Evolutionary conservation across 768 basidiomycete genomes (phyloP).

Genomic region (Tulasnella sp.): DNA sequence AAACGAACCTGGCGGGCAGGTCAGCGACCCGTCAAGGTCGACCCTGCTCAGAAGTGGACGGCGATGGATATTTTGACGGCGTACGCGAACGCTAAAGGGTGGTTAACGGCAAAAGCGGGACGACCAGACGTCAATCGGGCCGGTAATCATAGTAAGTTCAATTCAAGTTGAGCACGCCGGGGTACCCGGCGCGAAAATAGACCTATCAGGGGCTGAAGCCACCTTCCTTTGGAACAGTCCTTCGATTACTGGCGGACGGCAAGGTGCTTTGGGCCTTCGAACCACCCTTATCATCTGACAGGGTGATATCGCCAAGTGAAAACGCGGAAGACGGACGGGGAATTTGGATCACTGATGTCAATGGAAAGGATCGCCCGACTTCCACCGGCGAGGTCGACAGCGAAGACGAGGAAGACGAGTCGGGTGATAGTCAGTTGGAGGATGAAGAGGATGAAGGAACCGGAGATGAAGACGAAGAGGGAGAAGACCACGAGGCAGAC

Average conservation of each 20-base stretch:
- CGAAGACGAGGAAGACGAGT: slow-evolving; percentile 36
- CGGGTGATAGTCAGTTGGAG: slow-evolving; percentile 44
- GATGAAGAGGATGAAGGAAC: slow-evolving; percentile 45
- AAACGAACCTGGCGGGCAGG: slow-evolving; percentile 81
- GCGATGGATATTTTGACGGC: slow-evolving; percentile 82
- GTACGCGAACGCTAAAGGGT: slow-evolving; percentile 76
- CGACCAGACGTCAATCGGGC: slow-evolving; percentile 87
- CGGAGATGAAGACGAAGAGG: slow-evolving; percentile 41
- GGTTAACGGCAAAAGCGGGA: slow-evolving; percentile 90
- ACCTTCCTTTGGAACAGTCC: slow-evolving; percentile 52
- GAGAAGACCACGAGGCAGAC: slow-evolving; percentile 13
- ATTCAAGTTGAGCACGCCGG: neutral
- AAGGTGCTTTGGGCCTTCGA: slow-evolving; percentile 83
- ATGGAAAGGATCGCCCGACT: slow-evolving; percentile 1
- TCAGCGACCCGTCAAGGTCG: neutral
- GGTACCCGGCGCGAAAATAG: neutral
- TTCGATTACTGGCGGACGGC: slow-evolving; percentile 82
- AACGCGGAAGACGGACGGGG: slow-evolving; percentile 48
- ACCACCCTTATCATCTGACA: slow-evolving; percentile 49
- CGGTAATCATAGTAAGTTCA: slow-evolving; percentile 76
- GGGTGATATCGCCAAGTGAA: slow-evolving; percentile 21
- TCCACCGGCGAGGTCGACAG: neutral
- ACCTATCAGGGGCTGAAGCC: slow-evolving; percentile 4
- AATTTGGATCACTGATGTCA: slow-evolving; percentile 58
- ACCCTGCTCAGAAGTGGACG: slow-evolving; percentile 61